Conservation (phyloP, 305 asterid genomes). For the Vinca major region DNA sequence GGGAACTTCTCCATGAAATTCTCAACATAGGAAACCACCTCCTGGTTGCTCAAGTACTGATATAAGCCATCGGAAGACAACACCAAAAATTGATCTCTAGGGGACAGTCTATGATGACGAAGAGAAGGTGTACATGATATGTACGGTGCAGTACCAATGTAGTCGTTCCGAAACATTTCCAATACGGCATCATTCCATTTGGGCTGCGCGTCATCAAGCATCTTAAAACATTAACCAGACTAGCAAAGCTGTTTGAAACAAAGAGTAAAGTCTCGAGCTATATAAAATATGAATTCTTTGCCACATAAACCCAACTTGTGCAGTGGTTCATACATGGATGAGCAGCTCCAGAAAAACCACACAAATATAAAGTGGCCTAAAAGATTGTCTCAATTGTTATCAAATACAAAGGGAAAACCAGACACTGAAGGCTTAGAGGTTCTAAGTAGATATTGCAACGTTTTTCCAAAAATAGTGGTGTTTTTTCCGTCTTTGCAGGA, state of each 20-base stretch:
- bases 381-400: too few species aligned
- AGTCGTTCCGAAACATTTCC: constrained; percentile 91
- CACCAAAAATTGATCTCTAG: constrained; percentile 88
- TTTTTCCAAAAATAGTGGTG: neutral
- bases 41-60: constrained; percentile 90
- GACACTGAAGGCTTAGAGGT: neutral
- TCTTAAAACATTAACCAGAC: constrained; percentile 21
- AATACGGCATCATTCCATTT: constrained; percentile 70
- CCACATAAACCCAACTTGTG: too few species aligned
- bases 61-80: constrained; percentile 96
- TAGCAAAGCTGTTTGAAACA: constrained; percentile 13
- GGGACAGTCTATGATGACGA: constrained; percentile 77
- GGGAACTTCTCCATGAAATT: constrained; percentile 92
- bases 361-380: neutral
- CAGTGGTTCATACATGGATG: too few species aligned
- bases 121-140: constrained; percentile 84
- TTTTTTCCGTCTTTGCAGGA: neutral
- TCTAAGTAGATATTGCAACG: neutral
- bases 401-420: too few species aligned
- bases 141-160: constrained; percentile 87
- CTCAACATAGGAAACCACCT: constrained; percentile 79
- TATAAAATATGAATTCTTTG: too few species aligned
- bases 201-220: constrained; percentile 65
- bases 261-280: too few species aligned
- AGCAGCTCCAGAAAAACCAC: too few species aligned